Evolutionary conservation across 2,329 filamentous ascomycete species (phyloP), one percentile per base, ranked within the genome.

Genomic region (Diplodia seriata): DNA sequence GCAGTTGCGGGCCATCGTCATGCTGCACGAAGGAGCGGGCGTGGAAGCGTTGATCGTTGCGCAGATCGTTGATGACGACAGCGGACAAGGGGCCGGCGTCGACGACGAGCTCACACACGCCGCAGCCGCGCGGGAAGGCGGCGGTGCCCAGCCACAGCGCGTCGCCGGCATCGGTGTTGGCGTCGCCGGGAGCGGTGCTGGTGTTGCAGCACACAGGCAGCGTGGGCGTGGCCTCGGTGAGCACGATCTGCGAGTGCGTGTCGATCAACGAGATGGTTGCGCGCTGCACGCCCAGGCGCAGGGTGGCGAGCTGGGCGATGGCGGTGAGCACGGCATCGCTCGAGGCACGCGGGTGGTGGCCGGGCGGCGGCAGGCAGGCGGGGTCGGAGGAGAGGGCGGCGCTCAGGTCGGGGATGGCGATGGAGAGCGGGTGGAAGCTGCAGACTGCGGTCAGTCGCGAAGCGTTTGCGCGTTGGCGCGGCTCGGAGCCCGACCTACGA

Each of bases 231-330:
- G 75, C 76, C 68, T 78, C 77, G 12, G 76, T 76, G 3, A 79
- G 71, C 38, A 78, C 74, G 66, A 74, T 77, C 71, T 76, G 76
- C 69, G 76, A 72, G 36, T 70, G 72, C 26, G 76, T 71, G 69
- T 79, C 78, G 72, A 79, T 78, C 71, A 80, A 77, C 68, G 76
- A 78, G 36, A 79, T 76, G 36, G 78, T 67, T 54, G 76, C 77
- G 54, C 77, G 71, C 7, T 74, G 74, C 1, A 74, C 72, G 40
- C 76, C 76, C 26, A 80, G 71, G 15, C 76, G 76, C 20, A 79
- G 71, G n/a, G 77, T 76, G 5, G 76, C 78, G 47, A 80, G 64
- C 55, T 80, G 78, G 4, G 77, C 77, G 66, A 79, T 78, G 9
- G 77, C 76, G 5, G 75, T 76, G 69, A 80, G 69, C 33, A 76